Base-by-base conservation (phyloP, 371 early-diverging fungal genomes). In the Mortierella sp. region DNA sequence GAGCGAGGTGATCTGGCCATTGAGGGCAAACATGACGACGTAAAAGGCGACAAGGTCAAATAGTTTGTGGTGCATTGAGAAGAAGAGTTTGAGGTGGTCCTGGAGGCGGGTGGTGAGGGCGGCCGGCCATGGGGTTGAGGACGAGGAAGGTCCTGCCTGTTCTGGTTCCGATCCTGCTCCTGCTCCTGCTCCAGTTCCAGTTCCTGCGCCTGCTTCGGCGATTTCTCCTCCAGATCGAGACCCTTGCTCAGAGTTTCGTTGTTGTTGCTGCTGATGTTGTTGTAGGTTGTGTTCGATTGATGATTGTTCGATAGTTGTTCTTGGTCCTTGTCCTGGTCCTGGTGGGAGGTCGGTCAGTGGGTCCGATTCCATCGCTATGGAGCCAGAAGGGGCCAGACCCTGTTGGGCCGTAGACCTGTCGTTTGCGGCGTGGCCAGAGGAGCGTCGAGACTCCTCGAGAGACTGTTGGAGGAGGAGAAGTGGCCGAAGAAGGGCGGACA, bases 11-110 rank as follows among this genome's bases (percentile, higher is more conserved):
- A 86, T 86, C 72, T 86, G 86, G 50, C 86, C 86, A 57, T 86
- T 86, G 75, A 86, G 78, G 34, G 86, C 86, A 77, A 86, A 86
- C 86, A 86, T 86, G 74, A 86, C 86, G 13, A 86, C 86, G 75
- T 86, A 86, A 55, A 86, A 86, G 43, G 86, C 86, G 19, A 86
- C 86, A 1, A 86, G 72, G 74, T 86, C 86, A 55, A 86, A 86
- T 71, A 86, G 75, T 50, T 86, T 86, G 54, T 86, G 86, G 69
- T 86, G 86, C 82, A 86, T 86, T 21, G 86, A 81, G 61, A 86
- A 86, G 75, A 86, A 86, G 51, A 81, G 24, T 50, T 74, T 73
- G 61, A 86, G 79, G 64, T 86, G 86, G 53, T 86, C 86, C 79
- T 86, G 86, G 48, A 67, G 72, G n/a, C 77, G 80, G 37, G 75